Conservation (phyloP, 78 protist genomes). For the Dictyostelium firmibasis region DNA sequence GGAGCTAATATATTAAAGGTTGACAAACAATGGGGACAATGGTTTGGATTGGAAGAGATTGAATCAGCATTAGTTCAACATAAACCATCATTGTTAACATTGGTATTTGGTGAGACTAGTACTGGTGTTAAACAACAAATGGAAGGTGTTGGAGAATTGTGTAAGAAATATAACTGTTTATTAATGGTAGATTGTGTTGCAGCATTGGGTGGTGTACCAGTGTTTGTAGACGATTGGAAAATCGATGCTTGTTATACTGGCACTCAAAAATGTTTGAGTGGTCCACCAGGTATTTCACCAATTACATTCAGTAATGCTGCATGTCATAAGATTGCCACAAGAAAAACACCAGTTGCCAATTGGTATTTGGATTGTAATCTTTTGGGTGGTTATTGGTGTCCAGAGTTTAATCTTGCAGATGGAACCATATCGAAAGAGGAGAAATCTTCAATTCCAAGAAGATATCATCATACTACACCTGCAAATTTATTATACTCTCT, state of each 20-base stretch:
- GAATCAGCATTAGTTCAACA: conserved; percentile 48
- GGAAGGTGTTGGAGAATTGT: conserved; percentile 83
- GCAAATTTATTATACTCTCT: conserved; percentile 67
- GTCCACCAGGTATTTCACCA: conserved; percentile 87
- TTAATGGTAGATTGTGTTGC: conserved; percentile 82
- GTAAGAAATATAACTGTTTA: conserved; percentile 59
- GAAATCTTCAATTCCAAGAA: conserved; percentile 13
- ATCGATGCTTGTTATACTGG: conserved; percentile 84
- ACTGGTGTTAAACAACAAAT: conserved; percentile 84
- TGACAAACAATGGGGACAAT: conserved; percentile 62
- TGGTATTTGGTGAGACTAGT: conserved; percentile 84
- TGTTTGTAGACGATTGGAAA: conserved; percentile 81
- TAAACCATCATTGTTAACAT: conserved; percentile 49
- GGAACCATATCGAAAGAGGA: neutral
- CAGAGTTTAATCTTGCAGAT: conserved; percentile 45
- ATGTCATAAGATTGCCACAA: conserved; percentile 46
- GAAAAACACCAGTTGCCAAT: conserved; percentile 76
- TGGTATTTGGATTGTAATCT: conserved; percentile 81
- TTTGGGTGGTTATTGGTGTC: conserved; percentile 71
- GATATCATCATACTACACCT: conserved; percentile 85
- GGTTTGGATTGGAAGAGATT: conserved; percentile 71
- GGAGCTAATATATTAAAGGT: conserved; percentile 21
- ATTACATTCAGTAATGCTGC: conserved; percentile 60
- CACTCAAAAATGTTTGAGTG: conserved; percentile 77
- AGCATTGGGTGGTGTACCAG: conserved; percentile 84